These are phyloP conservation scores for Saturnispora silvae DNA, from an alignment of 805 yeast species.

Conservation along the genomic window DNA sequence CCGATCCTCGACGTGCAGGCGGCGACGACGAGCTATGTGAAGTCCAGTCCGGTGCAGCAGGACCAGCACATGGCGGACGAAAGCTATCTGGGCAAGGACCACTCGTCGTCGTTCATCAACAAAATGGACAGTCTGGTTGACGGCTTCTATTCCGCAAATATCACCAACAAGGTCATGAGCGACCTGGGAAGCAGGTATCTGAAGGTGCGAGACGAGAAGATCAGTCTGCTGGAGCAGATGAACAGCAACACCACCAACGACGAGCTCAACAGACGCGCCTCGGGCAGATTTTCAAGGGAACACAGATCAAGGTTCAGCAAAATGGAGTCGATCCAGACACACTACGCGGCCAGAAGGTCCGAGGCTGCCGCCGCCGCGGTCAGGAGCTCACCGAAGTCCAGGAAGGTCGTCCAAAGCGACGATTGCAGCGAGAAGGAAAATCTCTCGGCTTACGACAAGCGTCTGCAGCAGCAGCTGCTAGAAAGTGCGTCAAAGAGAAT, in stretches of 20 bases:
- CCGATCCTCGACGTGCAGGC: slow-evolving; percentile 17
- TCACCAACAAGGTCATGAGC: slow-evolving; percentile 34
- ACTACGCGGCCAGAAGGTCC: slow-evolving; percentile 33
- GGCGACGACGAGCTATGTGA: neutral
- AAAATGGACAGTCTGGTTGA: slow-evolving; percentile 29
- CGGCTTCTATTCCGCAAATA: slow-evolving; percentile 37
- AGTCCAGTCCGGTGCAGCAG: slow-evolving; percentile 3
- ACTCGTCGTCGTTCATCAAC: slow-evolving; percentile 18
- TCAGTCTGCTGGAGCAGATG: slow-evolving; percentile 18
- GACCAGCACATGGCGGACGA: slow-evolving; percentile 16
- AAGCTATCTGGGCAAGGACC: slow-evolving; percentile 24
- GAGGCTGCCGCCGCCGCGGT: neutral
- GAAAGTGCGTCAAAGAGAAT: slow-evolving; percentile 26
- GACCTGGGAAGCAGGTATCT: slow-evolving; percentile 35
- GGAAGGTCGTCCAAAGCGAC: neutral
- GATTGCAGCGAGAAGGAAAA: neutral
- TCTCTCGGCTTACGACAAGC: slow-evolving; percentile 19
- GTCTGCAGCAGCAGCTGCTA: slow-evolving; percentile 13
- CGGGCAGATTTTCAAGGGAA: slow-evolving; percentile 34
- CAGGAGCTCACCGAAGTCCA: neutral
- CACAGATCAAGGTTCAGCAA: slow-evolving; percentile 36
- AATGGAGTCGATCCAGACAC: slow-evolving; percentile 41
- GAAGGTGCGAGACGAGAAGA: slow-evolving; percentile 25
- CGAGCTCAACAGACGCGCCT: slow-evolving; percentile 18
- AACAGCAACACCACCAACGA: slow-evolving; percentile 17